phyloP scores from a whole-genome alignment of 768 basidiomycete genomes.

The Ephemerocybe angulata region DNA sequence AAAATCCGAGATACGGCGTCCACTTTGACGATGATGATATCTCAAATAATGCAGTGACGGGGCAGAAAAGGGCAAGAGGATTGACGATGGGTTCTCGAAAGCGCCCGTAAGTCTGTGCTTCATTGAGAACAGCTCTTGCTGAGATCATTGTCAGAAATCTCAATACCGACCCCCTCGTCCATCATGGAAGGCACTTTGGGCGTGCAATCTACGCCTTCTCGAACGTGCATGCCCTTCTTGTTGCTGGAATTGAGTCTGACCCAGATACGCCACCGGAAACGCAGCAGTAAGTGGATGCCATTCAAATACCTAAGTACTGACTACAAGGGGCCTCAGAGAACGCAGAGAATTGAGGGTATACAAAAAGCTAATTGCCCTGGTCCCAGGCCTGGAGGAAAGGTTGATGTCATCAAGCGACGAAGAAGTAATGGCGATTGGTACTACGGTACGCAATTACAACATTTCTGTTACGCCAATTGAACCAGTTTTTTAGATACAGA shows the following conservation, averaged over 20 bases:
- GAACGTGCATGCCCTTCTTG: neutral
- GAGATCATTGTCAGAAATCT: neutral
- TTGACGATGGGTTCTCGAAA: neutral
- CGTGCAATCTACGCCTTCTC: neutral
- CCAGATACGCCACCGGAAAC: neutral
- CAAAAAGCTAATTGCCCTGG: neutral
- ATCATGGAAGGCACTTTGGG: neutral
- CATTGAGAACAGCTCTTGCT: neutral
- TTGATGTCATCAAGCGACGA: neutral
- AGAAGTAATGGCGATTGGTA: neutral
- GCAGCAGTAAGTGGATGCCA: neutral
- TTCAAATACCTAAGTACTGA: neutral
- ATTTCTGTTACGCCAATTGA: neutral
- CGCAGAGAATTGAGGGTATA: neutral
- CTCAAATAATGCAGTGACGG: too few species aligned
- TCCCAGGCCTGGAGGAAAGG: neutral
- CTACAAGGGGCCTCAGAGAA: neutral
- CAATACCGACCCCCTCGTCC: neutral
- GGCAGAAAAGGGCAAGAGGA: neutral
- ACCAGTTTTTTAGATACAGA: neutral
- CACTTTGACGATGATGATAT: too few species aligned
- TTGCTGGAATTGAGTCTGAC: neutral
- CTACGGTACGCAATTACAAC: neutral
- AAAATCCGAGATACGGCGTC: too few species aligned
- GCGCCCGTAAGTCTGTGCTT: neutral